phyloP scores from a whole-genome alignment of 768 basidiomycete species.

The Kwoniella europaea region DNA sequence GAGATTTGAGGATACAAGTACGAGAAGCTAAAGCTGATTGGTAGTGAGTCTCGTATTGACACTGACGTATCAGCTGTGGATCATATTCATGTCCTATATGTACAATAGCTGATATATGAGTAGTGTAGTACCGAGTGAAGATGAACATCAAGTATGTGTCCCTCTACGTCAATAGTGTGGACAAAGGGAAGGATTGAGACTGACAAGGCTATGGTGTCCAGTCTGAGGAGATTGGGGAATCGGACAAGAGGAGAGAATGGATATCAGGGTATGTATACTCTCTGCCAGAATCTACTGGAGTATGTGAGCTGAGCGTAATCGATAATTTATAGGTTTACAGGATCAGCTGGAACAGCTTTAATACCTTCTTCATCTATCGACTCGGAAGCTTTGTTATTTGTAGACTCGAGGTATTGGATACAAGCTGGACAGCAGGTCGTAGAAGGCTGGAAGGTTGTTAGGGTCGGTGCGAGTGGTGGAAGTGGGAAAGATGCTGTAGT shows the following conservation, averaged over 20 bases:
- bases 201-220: neutral
- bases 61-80: too few relatives aligned
- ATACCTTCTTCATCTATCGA: conserved; percentile 27
- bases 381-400: conserved; percentile 43
- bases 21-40: conserved; percentile 52
- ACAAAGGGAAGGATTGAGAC: neutral
- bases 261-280: conserved; percentile 38
- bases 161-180: neutral
- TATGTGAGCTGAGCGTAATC: neutral
- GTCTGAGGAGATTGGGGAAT: conserved; percentile 51
- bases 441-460: conserved; percentile 43
- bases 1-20: conserved; percentile 38
- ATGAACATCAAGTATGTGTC: conserved; percentile 51
- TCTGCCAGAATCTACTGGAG: too few relatives aligned
- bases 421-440: conserved; percentile 51
- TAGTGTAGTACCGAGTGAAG: conserved; percentile 54
- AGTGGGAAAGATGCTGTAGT: conserved; percentile 29
- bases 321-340: conserved; percentile 41
- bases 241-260: conserved; percentile 48
- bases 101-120: neutral
- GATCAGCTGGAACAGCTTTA: conserved; percentile 53
- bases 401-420: conserved; percentile 56
- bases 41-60: conserved; percentile 40
- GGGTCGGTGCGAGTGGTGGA: conserved; percentile 33
- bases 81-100: neutral